These are phyloP conservation scores for Coemansia sp. DNA, from an alignment of 192 early-diverging fungal species.

Conservation along the genomic window DNA sequence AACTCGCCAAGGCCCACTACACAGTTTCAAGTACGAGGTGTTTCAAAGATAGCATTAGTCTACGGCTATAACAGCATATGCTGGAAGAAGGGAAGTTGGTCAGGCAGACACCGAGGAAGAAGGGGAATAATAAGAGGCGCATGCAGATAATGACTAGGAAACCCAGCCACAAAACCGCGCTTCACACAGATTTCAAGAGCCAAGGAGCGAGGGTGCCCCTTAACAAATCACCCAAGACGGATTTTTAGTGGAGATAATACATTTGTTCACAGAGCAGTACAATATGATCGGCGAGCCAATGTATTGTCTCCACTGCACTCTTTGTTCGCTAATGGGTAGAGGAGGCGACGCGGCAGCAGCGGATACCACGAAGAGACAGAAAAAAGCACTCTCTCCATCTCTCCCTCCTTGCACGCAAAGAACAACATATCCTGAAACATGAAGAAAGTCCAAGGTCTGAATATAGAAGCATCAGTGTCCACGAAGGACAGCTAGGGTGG, in stretches of 20 bases:
- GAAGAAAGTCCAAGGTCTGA: too few relatives aligned
- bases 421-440: too few relatives aligned
- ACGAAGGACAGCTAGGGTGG: too few relatives aligned
- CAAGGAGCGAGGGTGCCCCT: background rate
- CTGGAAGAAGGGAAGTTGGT: background rate
- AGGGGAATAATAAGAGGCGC: conserved; percentile 12
- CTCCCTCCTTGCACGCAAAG: too few relatives aligned
- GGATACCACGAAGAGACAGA: too few relatives aligned
- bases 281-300: background rate
- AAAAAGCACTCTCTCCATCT: too few relatives aligned
- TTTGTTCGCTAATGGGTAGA: background rate
- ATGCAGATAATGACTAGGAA: background rate
- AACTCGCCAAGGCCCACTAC: conserved; percentile 91
- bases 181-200: background rate
- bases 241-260: background rate
- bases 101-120: too few relatives aligned
- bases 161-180: conserved; percentile 6
- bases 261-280: background rate
- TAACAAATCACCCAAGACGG: background rate
- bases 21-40: background rate
- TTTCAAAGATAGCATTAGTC: background rate
- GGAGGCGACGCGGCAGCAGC: background rate
- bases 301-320: background rate
- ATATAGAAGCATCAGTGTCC: too few relatives aligned
- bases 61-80: background rate